phyloP scores from a whole-genome alignment of 192 early-diverging fungal species.

The Coemansia sp. region DNA sequence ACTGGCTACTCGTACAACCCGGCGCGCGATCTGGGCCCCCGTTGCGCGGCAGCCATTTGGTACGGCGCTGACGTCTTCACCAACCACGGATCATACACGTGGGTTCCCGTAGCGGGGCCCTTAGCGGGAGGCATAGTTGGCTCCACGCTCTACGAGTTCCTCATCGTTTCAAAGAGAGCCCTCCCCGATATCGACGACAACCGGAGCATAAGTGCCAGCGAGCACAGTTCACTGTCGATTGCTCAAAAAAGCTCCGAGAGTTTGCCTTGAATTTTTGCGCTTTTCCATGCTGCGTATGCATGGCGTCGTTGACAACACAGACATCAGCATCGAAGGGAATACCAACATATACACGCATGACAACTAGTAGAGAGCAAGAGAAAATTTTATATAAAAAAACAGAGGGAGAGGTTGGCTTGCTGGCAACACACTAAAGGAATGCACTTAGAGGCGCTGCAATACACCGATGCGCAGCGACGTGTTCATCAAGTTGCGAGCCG shows the following conservation, averaged over 20 bases:
- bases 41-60: slow-evolving; percentile 65
- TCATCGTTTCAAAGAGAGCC: slow-evolving; percentile 55
- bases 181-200: slow-evolving; percentile 18
- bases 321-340: too few relatives aligned
- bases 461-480: slow-evolving; percentile 52
- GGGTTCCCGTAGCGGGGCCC: slow-evolving; percentile 70
- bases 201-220: slow-evolving; percentile 20
- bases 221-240: slow-evolving; percentile 27
- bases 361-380: not conserved
- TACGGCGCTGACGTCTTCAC: slow-evolving; percentile 68
- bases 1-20: slow-evolving; percentile 70
- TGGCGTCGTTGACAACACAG: too few relatives aligned
- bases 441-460: slow-evolving; percentile 32
- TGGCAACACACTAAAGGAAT: not conserved
- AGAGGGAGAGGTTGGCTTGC: not conserved
- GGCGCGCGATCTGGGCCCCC: slow-evolving; percentile 76
- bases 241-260: slow-evolving; percentile 6
- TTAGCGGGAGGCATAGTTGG: slow-evolving; percentile 61
- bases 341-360: too few relatives aligned
- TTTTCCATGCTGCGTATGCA: too few relatives aligned
- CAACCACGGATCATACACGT: slow-evolving; percentile 63
- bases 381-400: not conserved
- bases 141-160: slow-evolving; percentile 55
- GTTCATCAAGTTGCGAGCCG: slow-evolving; percentile 75
- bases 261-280: not conserved